Conservation (phyloP, 306 rosid genomes). For the Erythrophleum fordii region DNA sequence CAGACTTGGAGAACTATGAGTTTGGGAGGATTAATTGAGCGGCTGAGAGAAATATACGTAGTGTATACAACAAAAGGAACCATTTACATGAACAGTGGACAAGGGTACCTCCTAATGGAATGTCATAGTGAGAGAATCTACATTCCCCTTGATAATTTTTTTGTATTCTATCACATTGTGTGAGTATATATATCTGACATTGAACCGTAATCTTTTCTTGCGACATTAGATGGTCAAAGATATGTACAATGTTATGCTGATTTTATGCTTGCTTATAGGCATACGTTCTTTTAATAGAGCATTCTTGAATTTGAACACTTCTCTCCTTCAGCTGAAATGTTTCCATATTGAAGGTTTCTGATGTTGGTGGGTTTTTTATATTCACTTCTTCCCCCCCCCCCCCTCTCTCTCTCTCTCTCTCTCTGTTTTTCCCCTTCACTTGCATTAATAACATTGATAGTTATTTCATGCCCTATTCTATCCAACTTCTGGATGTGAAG, state of each 20-base stretch:
- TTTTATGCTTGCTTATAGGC: constrained; percentile 18
- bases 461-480: background rate
- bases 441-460: background rate
- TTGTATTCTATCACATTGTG: constrained; percentile 33
- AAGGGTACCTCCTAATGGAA: constrained; percentile 27
- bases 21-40: constrained; percentile 19
- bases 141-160: constrained; percentile 39
- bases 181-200: constrained; percentile 20
- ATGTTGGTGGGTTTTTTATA: background rate
- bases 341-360: background rate
- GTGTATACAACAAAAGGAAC: constrained; percentile 22
- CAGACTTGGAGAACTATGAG: constrained; percentile 30
- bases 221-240: constrained; percentile 23
- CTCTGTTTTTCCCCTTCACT: background rate
- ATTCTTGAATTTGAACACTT: constrained; percentile 25
- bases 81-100: constrained; percentile 33
- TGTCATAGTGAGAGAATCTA: constrained; percentile 26
- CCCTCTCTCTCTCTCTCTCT: too few relatives aligned
- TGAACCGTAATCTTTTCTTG: constrained; percentile 20
- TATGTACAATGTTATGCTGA: constrained; percentile 37
- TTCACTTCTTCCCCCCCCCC: too few relatives aligned
- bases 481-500: background rate
- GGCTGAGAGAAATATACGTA: constrained; percentile 28
- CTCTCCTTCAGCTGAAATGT: constrained; percentile 10
- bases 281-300: constrained; percentile 12